Base-by-base conservation (phyloP, 768 basidiomycete genomes). In the Amanita jacksonii region DNA sequence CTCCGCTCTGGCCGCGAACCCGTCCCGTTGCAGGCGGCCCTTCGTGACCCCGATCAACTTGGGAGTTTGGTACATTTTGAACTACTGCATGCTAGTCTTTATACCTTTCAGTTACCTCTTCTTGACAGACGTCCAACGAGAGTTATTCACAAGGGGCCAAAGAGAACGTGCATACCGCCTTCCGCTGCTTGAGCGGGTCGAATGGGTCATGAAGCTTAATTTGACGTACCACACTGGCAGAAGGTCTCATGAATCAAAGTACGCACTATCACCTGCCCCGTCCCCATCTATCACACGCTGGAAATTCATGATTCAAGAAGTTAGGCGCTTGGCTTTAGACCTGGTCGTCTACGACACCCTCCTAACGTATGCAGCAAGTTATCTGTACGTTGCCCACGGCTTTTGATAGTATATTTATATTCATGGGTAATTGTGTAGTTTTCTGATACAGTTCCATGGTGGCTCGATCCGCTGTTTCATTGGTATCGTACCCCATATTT, bases 211-310 rank as follows among this genome's bases (percentile, higher is more conserved):
- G 18, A 52, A 57, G 24, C 52, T 67, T 13, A 52, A 54, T 32
- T 47, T 51, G 24, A 63, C 55, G 27, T 55, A 57, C 1, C 56
- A 65, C 23, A 61, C 64, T 8, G 54, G 65, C 9, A 57, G 63
- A 22, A 66, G 63, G 63, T 51, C 55, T 8, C 59, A 62, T 39
- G 59, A 62, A 47, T 54, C 57, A 5, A 51, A 48, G 13, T 13
- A 51, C 38, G 28, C 38, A 4, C 43, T 55, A 49, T 46, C 28
- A 18, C 42, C 47, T 12, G 27, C 40, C 16, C 54, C 59, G 10
- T 41, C 49, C 7, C 57, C 50, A 19, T 40, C 51, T 5, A 43
- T 46, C 13, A 48, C 53, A 7, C 61, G 59, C 28, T 34, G 27
- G 13, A 42, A 39, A 38, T 66, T 66, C 45, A 49, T 63, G 7